A percentile compares a stretch with the other conserved stretches of the same genome.
These are phyloP conservation scores for Solioccasus polychromus DNA, from an alignment of 768 basidiomycete genomes.

Conservation along the genomic window DNA sequence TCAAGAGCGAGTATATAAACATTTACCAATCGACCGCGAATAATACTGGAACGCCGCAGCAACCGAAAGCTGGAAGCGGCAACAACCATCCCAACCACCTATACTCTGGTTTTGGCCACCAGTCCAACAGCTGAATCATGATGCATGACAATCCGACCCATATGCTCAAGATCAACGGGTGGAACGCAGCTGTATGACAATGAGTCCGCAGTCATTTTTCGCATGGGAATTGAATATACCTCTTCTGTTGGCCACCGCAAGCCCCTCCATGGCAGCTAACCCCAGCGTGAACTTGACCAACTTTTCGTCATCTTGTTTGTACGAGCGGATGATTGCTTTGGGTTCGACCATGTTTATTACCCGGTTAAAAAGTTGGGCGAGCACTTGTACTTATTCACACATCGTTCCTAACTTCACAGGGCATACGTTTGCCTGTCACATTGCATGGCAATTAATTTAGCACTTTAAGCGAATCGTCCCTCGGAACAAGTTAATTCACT, in stretches of 20 bases:
- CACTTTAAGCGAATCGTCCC: too few relatives aligned
- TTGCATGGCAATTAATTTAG: too few relatives aligned
- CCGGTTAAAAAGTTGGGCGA: background rate
- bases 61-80: conserved; percentile 66
- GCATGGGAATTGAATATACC: conserved; percentile 34
- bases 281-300: conserved; percentile 61
- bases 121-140: conserved; percentile 57
- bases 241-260: conserved; percentile 64
- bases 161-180: conserved; percentile 56
- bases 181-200: conserved; percentile 41
- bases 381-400: background rate
- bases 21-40: conserved; percentile 73
- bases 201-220: background rate
- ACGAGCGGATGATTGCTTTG: conserved; percentile 53
- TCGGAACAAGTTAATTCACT: too few relatives aligned
- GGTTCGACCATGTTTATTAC: conserved; percentile 38
- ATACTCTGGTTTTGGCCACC: conserved; percentile 59
- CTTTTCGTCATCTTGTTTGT: conserved; percentile 51
- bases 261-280: conserved; percentile 61
- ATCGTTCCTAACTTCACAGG: background rate
- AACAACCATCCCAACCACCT: conserved; percentile 51
- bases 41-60: conserved; percentile 60
- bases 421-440: conserved; percentile 11
- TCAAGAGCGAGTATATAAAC: background rate
- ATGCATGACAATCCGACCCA: conserved; percentile 62